Base-by-base conservation (phyloP, 208 protist genomes). In the Trypanosoma vivax region DNA sequence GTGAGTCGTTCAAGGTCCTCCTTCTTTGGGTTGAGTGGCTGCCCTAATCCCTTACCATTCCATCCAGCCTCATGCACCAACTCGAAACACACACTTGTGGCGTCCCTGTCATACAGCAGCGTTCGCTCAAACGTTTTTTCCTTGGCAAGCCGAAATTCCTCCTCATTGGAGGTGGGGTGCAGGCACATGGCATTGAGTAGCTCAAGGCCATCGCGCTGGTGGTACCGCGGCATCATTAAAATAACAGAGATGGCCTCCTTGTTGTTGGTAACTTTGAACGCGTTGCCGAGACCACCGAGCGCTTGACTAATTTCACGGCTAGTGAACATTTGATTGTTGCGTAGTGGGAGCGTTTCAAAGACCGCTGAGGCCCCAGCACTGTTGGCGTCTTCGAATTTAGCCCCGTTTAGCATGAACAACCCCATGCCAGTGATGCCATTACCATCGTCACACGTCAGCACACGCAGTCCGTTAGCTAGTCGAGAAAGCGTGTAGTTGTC, bases 31-130 rank as follows among this genome's bases (percentile, higher is more conserved):
- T 62, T 64, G 5, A 83, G 63, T 29, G 73, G 72, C 23, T 81
- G 83, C 27, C 84, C 83, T 2, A 92, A 64, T 0, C 83, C 85
- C 23, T 76, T 83, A 3, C 84, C 83, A 53, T 67, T 76, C 73
- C 81, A 95, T 9, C 79, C 89, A 1, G 89, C 89, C 61, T 94
- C 84, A 56, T 95, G 89, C 11, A 95, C 69, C 42, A 90, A 65
- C 47, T 95, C 89, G 45, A 95, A 91, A 48, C 81, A 83, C 66
- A 90, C 76, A 37, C 65, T 85, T 5, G 77, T 84, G 10, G 80
- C 81, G 51, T 95, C 89, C 18, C 84, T 69, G 18, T 42, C 63
- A 14, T 67, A 49, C 29, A 90, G 25, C 18, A 73, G 37, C 0
- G 76, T 56, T 7, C 83, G 73, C 49, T 86, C 65, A 28, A 79